Conservation (phyloP, 345 rosid species). For the Linum usitatissimum region DNA sequence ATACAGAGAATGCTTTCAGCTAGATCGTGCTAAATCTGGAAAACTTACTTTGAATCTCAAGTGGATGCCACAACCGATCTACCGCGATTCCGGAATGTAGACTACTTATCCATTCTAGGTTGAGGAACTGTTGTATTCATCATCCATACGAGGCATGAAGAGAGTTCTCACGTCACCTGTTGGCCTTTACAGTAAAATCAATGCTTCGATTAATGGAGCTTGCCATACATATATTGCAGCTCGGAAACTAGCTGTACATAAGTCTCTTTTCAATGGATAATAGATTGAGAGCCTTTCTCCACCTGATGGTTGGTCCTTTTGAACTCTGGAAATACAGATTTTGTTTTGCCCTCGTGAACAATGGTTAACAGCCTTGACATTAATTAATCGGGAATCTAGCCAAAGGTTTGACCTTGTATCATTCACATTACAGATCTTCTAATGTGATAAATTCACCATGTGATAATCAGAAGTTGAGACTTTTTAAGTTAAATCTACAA, state of each 20-base stretch:
- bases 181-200: neutral
- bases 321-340: too few relatives aligned
- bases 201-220: neutral
- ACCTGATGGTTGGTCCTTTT: neutral
- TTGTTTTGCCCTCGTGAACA: too few relatives aligned
- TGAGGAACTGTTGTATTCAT: neutral
- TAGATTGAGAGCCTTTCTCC: neutral
- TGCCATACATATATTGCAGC: constrained; percentile 7
- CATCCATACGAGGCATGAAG: neutral
- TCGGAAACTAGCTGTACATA: constrained; percentile 24
- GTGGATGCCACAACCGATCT: constrained; percentile 88
- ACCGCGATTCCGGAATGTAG: constrained; percentile 46
- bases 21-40: constrained; percentile 71
- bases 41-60: constrained; percentile 56
- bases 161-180: neutral
- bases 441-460: neutral
- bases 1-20: constrained; percentile 45
- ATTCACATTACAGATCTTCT: neutral
- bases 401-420: neutral
- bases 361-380: too few relatives aligned
- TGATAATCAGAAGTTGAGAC: too few relatives aligned
- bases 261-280: constrained; percentile 7
- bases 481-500: too few relatives aligned
- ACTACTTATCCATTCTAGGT: neutral
- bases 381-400: too few relatives aligned